phyloP scores from a whole-genome alignment of 305 asterid species.

The Plantago rigida region DNA sequence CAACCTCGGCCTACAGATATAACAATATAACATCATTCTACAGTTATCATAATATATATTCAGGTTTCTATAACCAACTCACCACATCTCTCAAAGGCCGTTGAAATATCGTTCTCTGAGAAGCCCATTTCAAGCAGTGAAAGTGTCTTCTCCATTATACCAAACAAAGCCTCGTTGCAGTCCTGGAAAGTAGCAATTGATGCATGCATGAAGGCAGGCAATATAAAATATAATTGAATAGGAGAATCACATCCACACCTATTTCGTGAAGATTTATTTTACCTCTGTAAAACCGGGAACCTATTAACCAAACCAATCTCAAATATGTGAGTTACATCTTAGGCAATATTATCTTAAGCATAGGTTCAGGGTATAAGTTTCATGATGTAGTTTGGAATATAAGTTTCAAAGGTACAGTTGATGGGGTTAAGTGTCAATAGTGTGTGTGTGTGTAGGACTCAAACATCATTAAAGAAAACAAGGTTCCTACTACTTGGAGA shows the following conservation, averaged over 20 bases:
- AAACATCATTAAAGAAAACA: background rate
- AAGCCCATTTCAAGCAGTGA: slow-evolving; percentile 82
- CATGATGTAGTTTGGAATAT: background rate
- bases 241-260: background rate
- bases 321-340: slow-evolving; percentile 5
- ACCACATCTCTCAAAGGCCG: slow-evolving; percentile 79
- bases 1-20: background rate
- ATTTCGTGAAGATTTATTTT: background rate
- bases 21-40: background rate
- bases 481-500: background rate
- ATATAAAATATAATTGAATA: slow-evolving; percentile 14
- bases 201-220: slow-evolving; percentile 16
- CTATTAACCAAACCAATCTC: slow-evolving; percentile 2
- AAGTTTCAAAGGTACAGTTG: background rate
- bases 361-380: background rate
- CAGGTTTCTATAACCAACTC: slow-evolving; percentile 32
- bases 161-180: slow-evolving; percentile 56
- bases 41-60: slow-evolving; percentile 17
- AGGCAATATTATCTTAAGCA: background rate
- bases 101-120: slow-evolving; percentile 66
- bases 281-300: background rate
- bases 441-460: too few species aligned
- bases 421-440: background rate
- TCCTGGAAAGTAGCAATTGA: slow-evolving; percentile 40
- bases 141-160: slow-evolving; percentile 91